These are phyloP conservation scores for Lepidium aucheri DNA, from an alignment of 345 rosid genomes.

Conservation along the genomic window DNA sequence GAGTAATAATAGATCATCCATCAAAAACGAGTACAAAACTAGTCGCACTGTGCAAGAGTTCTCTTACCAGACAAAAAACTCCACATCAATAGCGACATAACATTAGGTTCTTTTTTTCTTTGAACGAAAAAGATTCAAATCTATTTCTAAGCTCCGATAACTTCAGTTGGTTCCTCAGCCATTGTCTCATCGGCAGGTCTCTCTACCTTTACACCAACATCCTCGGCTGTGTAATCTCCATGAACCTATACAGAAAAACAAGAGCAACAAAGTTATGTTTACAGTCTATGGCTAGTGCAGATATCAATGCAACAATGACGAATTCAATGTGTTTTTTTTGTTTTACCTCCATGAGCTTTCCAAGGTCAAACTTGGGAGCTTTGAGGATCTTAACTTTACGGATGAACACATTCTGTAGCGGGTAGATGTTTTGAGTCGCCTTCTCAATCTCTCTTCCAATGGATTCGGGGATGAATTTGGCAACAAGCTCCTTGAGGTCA, in stretches of 20 bases:
- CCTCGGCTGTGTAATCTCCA: conserved; percentile 26
- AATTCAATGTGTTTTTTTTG: not conserved
- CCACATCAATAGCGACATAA: conserved; percentile 4
- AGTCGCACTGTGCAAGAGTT: not conserved
- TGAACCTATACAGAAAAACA: conserved; percentile 15
- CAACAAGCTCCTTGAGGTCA: conserved; percentile 75
- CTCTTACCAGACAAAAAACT: not conserved
- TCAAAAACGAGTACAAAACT: conserved; percentile 19
- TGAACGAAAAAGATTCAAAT: not conserved
- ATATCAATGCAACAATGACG: not conserved
- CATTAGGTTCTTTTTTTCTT: not conserved
- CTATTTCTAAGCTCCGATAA: conserved; percentile 29
- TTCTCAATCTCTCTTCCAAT: conserved; percentile 87
- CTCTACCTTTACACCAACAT: conserved; percentile 30
- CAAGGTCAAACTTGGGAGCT: conserved; percentile 94
- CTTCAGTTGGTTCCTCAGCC: conserved; percentile 16
- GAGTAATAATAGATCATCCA: not conserved
- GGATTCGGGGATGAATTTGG: conserved; percentile 67
- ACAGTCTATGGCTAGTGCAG: not conserved
- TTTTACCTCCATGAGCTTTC: conserved; percentile 82
- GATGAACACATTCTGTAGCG: conserved; percentile 79
- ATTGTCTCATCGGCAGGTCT: conserved; percentile 21
- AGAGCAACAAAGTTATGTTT: not conserved
- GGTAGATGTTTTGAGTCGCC: conserved; percentile 68
- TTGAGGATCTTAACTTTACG: conserved; percentile 89